Conservation (phyloP, 805 yeast species). For the Candida manassasensis region DNA sequence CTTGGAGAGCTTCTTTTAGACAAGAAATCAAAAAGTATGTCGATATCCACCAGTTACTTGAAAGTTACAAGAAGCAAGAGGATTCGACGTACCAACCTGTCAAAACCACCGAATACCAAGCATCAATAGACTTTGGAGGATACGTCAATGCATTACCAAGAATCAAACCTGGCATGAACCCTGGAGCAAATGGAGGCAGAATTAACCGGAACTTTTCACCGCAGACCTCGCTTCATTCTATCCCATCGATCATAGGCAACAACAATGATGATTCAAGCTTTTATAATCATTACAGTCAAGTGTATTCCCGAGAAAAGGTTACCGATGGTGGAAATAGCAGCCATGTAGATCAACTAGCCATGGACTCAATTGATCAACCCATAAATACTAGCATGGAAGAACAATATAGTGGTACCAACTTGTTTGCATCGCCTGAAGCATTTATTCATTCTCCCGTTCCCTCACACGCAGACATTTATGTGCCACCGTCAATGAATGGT, state of each 20-base stretch:
- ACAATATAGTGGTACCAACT: background rate
- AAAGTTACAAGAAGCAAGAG: conserved; percentile 18
- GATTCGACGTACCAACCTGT: conserved; percentile 28
- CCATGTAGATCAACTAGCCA: background rate
- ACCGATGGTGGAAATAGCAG: background rate
- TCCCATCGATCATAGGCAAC: background rate
- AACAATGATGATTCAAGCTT: conserved; percentile 2
- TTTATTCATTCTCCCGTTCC: conserved; percentile 1
- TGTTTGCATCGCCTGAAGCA: background rate
- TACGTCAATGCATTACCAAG: conserved; percentile 20
- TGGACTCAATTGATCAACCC: conserved; percentile 1
- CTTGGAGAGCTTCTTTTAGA: conserved; percentile 28
- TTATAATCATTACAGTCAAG: conserved; percentile 13
- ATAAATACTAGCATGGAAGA: background rate
- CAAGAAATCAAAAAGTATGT: conserved; percentile 27
- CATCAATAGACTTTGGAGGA: conserved; percentile 39
- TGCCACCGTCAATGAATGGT: background rate
- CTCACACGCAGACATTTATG: background rate
- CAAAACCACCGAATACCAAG: conserved; percentile 30
- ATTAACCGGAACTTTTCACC: background rate
- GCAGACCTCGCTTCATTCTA: background rate
- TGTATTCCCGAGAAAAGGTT: conserved; percentile 10
- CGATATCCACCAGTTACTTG: conserved; percentile 22
- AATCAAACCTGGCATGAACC: conserved; percentile 5
- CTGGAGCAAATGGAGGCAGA: background rate